Percentiles rank a stretch among this genome's conserved stretches.
Evolutionary conservation across 768 basidiomycete species (phyloP).

Genomic region (Austroboletus eburneus): DNA sequence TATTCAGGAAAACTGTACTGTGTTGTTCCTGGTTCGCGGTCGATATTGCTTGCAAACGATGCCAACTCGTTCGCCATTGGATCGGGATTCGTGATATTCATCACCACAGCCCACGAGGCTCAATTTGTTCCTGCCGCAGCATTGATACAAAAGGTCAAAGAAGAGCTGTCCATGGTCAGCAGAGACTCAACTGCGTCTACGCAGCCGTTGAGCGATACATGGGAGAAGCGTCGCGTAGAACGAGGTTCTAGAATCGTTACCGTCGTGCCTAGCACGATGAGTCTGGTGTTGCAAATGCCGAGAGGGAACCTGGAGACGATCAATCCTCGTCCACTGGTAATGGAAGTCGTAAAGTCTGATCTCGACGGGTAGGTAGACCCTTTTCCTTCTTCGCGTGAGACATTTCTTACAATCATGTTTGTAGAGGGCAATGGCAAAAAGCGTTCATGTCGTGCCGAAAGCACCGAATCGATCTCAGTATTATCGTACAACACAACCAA

Average conservation of each 20-base stretch:
- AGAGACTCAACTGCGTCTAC: constrained; percentile 8
- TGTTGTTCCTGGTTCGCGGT: constrained; percentile 28
- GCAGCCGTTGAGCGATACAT: constrained; percentile 27
- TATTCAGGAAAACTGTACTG: constrained; percentile 62
- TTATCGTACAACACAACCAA: constrained; percentile 82
- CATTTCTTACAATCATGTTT: not conserved
- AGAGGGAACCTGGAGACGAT: constrained; percentile 96
- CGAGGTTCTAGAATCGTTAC: constrained; percentile 87
- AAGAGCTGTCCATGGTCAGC: constrained; percentile 23
- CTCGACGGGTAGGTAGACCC: constrained; percentile 47
- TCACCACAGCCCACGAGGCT: constrained; percentile 76
- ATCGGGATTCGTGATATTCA: constrained; percentile 79
- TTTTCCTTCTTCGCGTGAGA: not conserved
- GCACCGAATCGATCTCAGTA: constrained; percentile 87
- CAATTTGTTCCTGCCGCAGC: constrained; percentile 54
- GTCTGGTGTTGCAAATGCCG: constrained; percentile 94
- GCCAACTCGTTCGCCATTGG: constrained; percentile 71
- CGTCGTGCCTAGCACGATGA: constrained; percentile 84
- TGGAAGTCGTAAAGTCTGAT: constrained; percentile 76
- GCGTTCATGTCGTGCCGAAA: constrained; percentile 91
- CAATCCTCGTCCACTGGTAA: constrained; percentile 86
- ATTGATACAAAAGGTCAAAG: constrained; percentile 10
- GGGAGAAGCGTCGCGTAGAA: constrained; percentile 81
- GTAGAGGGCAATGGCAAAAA: constrained; percentile 72
- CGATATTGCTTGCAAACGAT: constrained; percentile 43